Evolutionary conservation across 768 basidiomycete genomes (phyloP).

Genomic region (Hypholoma sublateritium): DNA sequence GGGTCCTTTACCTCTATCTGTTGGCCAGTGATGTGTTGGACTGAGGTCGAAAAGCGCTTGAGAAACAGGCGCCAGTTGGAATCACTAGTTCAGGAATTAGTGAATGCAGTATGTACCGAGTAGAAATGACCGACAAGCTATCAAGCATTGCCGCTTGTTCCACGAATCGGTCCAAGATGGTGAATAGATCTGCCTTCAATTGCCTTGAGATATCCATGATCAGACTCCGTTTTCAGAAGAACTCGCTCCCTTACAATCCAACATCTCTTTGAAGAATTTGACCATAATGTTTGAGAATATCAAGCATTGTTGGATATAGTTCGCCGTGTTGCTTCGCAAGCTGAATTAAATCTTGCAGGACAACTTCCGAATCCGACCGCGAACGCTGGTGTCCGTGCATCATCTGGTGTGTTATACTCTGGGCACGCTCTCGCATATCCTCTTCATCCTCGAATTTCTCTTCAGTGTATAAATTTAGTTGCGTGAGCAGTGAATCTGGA

Average conservation of each 20-base stretch:
- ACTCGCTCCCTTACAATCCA: conserved; percentile 49
- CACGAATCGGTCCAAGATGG: conserved; percentile 64
- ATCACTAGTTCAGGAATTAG: conserved; percentile 44
- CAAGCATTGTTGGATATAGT: conserved; percentile 60
- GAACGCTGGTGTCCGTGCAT: conserved; percentile 29
- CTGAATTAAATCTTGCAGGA: conserved; percentile 59
- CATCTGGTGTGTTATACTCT: conserved; percentile 27
- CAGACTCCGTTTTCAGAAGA: background rate
- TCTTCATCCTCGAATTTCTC: conserved; percentile 91
- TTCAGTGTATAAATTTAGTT: conserved; percentile 80
- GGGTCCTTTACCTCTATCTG: conserved; percentile 52
- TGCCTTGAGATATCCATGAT: conserved; percentile 42
- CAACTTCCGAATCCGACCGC: conserved; percentile 50
- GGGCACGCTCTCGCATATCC: conserved; percentile 70
- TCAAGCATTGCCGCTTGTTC: conserved; percentile 58
- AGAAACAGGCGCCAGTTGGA: conserved; percentile 65
- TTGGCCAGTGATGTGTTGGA: conserved; percentile 67
- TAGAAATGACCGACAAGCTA: conserved; percentile 52
- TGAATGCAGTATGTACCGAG: background rate
- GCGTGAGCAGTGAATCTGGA: conserved; percentile 70
- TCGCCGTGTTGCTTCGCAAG: conserved; percentile 62
- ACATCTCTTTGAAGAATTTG: conserved; percentile 57
- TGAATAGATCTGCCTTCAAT: conserved; percentile 58
- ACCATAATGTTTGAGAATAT: conserved; percentile 56
- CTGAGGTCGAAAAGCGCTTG: conserved; percentile 56